Evolutionary conservation across 2,329 filamentous ascomycete genomes (phyloP), one percentile per base, ranked within the genome.

Genomic region (Aspergillus felis): DNA sequence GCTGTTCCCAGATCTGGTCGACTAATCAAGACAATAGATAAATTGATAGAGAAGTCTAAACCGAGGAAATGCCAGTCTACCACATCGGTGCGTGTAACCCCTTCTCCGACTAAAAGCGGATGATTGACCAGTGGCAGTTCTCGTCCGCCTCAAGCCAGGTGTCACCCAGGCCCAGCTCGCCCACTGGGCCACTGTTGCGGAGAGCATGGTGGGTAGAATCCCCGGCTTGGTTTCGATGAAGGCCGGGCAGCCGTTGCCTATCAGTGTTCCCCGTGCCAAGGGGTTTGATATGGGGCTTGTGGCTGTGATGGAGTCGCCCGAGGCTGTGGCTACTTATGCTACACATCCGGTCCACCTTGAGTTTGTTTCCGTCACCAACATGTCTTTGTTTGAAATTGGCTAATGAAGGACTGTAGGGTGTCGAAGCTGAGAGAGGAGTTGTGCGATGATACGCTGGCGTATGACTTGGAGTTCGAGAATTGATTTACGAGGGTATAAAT

Each of bases 271-370:
- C 32, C 70, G 78, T 41, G 72, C 75, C 22, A 72, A 79, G 54
- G 78, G 78, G 1, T 81, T 74, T 56, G 67, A 80, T 64, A 71
- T 78, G 69, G 78, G 74, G 2, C 58, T 81, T 10, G 72, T 81
- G n/a, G 77, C 78, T 4, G 69, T 79, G 5, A 57, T 81, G 61
- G 78, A 80, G 59, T 75, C 74, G 46, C 59, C 71, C 3, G 76
- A 76, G 38, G 69, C 79, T 66, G 61, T 80, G 4, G 66, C 68
- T 50, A 70, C 68, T 9, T 81, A 80, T 69, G 77, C 75, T 3
- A 65, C 65, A 49, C 78, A 80, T 69, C 77, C 77, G 48, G 77
- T 76, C 28, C 79, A 81, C 67, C 57, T 75, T 57, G 72, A 74
- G 78, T 80, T 69, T 55, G 74, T 71, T 52, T 47, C 28, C 27